A percentile compares a stretch with the other conserved stretches of the same genome.
phyloP scores from a whole-genome alignment of 2,329 filamentous ascomycete species.

The Fusarium pseudograminearum region DNA sequence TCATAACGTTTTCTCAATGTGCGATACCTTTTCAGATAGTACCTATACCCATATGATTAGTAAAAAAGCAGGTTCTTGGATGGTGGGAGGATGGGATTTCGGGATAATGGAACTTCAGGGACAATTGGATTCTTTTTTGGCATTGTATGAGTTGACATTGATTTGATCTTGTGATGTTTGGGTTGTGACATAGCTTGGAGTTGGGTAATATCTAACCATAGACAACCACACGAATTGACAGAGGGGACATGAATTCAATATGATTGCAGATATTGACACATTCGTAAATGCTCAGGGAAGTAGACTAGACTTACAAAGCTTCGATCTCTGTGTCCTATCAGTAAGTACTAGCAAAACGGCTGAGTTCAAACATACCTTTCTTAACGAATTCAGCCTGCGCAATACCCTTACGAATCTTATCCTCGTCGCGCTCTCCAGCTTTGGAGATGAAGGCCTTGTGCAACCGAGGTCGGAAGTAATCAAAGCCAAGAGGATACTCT shows the following conservation, averaged over 20 bases:
- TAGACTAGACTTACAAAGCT: constrained; percentile 78
- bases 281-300: background rate
- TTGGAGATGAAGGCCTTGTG: constrained; percentile 89
- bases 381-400: constrained; percentile 87
- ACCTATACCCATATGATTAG: constrained; percentile 49
- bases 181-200: too few relatives aligned
- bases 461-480: constrained; percentile 83
- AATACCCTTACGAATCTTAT: constrained; percentile 80
- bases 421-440: constrained; percentile 75
- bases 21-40: constrained; percentile 89
- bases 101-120: constrained; percentile 20
- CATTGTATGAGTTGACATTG: background rate
- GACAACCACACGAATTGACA: background rate
- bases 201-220: background rate
- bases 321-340: constrained; percentile 77
- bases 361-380: constrained; percentile 72
- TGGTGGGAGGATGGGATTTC: constrained; percentile 9
- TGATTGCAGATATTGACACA: background rate
- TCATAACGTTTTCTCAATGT: constrained; percentile 85
- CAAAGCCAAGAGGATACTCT: constrained; percentile 85
- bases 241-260: background rate
- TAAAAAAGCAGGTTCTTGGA: constrained; percentile 35
- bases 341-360: background rate
- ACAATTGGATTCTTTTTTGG: constrained; percentile 27
- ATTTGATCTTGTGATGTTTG: background rate